These are phyloP conservation scores for Calonectria pauciramosa DNA, from an alignment of 2,329 filamentous ascomycete genomes.

Conservation along the genomic window DNA sequence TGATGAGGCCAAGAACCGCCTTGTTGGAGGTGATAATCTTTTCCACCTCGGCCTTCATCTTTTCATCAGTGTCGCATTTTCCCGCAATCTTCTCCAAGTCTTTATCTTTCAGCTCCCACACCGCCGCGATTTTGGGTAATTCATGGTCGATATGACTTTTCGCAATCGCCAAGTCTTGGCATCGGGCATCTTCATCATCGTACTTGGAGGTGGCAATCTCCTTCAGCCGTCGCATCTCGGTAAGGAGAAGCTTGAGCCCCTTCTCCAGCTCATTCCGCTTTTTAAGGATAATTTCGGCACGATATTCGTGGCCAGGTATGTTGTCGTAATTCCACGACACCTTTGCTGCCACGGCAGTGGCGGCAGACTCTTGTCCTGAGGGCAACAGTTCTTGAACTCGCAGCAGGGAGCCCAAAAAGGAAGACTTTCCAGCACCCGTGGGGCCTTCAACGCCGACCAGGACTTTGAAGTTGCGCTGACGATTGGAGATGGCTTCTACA, in stretches of 20 bases:
- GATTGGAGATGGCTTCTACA: not conserved
- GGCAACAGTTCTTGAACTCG: slow-evolving; percentile 45
- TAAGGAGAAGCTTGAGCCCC: slow-evolving; percentile 35
- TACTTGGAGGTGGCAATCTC: slow-evolving; percentile 1
- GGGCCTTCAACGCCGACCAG: slow-evolving; percentile 33
- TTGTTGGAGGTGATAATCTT: slow-evolving; percentile 32
- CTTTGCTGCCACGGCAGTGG: slow-evolving; percentile 45
- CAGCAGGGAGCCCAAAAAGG: slow-evolving; percentile 21
- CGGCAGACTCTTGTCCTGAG: slow-evolving; percentile 45
- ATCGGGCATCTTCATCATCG: slow-evolving; percentile 25
- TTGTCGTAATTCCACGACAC: slow-evolving; percentile 45
- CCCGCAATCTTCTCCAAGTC: slow-evolving; percentile 3
- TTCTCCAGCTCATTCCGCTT: slow-evolving; percentile 17
- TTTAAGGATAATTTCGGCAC: slow-evolving; percentile 42
- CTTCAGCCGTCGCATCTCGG: slow-evolving; percentile 7
- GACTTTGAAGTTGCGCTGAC: not conserved
- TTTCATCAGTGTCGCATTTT: not conserved
- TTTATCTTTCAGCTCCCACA: slow-evolving; percentile 37
- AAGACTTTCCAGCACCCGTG: slow-evolving; percentile 33
- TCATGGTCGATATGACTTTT: slow-evolving; percentile 25
- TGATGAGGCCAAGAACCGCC: slow-evolving; percentile 15
- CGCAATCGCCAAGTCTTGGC: not conserved
- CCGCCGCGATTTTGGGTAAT: slow-evolving; percentile 39
- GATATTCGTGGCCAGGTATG: slow-evolving; percentile 25
- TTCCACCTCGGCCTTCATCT: not conserved